Evolutionary conservation across 164 flowering plant genomes (phyloP).

Genomic region (Stephania cephalantha): DNA sequence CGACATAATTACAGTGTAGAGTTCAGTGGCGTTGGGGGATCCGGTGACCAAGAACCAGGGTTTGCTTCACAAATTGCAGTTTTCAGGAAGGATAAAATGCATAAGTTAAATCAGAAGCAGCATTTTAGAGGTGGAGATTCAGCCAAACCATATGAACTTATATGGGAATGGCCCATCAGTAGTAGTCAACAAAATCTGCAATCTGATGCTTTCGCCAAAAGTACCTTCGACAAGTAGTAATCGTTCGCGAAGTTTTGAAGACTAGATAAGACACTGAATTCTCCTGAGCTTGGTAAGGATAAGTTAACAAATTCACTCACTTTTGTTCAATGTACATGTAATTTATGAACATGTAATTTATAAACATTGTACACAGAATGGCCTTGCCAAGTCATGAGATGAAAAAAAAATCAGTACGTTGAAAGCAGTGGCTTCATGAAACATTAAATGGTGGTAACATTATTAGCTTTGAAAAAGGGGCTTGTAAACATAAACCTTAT

Average conservation of each 20-base stretch:
- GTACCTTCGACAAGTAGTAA: background rate
- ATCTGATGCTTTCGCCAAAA: background rate
- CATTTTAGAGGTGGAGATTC: slow-evolving; percentile 9
- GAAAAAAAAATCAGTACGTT: background rate
- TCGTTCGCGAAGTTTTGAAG: background rate
- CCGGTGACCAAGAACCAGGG: slow-evolving; percentile 69
- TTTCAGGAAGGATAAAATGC: slow-evolving; percentile 33
- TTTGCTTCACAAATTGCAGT: slow-evolving; percentile 98
- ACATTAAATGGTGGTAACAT: background rate
- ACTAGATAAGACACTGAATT: background rate
- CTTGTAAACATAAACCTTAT: background rate
- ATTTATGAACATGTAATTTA: background rate
- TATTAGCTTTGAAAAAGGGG: background rate
- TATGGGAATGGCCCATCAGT: slow-evolving; percentile 62
- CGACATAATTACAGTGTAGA: slow-evolving; percentile 71
- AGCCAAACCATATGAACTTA: slow-evolving; percentile 23
- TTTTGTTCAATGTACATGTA: background rate
- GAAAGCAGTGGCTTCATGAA: background rate
- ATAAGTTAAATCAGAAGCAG: slow-evolving; percentile 9
- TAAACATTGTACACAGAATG: background rate
- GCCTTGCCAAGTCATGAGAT: background rate
- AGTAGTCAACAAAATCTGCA: background rate
- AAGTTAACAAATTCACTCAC: background rate
- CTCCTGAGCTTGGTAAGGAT: background rate
- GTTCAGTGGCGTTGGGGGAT: slow-evolving; percentile 90